Evolutionary conservation across 805 yeast species (phyloP).

Genomic region (Wickerhamiella azyma): DNA sequence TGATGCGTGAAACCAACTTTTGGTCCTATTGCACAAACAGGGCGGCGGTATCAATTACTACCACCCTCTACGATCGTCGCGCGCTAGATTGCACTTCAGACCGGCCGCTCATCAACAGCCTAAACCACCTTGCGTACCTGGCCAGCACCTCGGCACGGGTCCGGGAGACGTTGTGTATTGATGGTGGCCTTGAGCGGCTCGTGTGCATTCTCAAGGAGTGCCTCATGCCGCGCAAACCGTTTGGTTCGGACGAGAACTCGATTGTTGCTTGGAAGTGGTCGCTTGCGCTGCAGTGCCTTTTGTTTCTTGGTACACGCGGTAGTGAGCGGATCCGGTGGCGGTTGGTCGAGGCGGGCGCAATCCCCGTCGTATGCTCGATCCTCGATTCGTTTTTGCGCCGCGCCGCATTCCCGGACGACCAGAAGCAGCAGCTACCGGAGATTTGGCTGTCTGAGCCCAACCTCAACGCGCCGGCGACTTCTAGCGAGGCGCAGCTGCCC

Average conservation of each 20-base stretch:
- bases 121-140: slow-evolving; percentile 78
- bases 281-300: slow-evolving; percentile 81
- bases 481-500: slow-evolving; percentile 6
- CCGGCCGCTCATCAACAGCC: slow-evolving; percentile 78
- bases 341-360: slow-evolving; percentile 81
- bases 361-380: slow-evolving; percentile 83
- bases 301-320: slow-evolving; percentile 85
- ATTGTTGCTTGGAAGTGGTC: slow-evolving; percentile 94
- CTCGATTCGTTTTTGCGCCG: slow-evolving; percentile 61
- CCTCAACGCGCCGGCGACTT: not conserved
- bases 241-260: slow-evolving; percentile 1
- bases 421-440: not conserved
- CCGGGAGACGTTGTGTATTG: slow-evolving; percentile 73
- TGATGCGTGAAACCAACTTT: slow-evolving; percentile 87
- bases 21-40: slow-evolving; percentile 63
- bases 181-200: slow-evolving; percentile 85
- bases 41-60: slow-evolving; percentile 85
- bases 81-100: slow-evolving; percentile 86
- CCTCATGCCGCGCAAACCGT: slow-evolving; percentile 24
- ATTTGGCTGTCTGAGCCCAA: slow-evolving; percentile 4
- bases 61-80: slow-evolving; percentile 79
- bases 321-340: slow-evolving; percentile 72
- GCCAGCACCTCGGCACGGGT: slow-evolving; percentile 79
- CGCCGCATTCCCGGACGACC: slow-evolving; percentile 5
- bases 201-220: slow-evolving; percentile 80